These are phyloP conservation scores for Coemansia sp. DNA, from an alignment of 192 early-diverging fungal genomes.

Conservation along the genomic window DNA sequence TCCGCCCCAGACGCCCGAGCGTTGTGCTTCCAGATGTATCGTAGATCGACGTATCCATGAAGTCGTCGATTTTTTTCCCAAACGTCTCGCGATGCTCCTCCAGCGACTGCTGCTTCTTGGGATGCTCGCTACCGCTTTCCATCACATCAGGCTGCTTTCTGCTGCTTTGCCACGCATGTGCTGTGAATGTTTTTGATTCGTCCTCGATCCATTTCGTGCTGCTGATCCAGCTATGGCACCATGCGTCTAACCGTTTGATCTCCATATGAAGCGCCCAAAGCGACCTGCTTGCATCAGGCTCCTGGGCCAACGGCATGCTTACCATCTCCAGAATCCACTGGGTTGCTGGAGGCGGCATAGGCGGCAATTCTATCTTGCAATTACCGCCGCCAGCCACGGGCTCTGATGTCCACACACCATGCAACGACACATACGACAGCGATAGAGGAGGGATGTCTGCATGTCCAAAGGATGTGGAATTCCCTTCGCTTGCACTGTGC, in stretches of 20 bases:
- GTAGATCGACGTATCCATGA: slow-evolving; percentile 37
- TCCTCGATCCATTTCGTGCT: slow-evolving; percentile 24
- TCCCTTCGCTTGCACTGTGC: not conserved
- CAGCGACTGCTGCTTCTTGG: not conserved
- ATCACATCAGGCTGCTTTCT: not conserved
- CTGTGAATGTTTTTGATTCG: not conserved
- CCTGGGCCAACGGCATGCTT: slow-evolving; percentile 32
- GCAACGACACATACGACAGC: slow-evolving; percentile 31
- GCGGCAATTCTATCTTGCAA: slow-evolving; percentile 16
- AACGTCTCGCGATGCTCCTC: slow-evolving; percentile 24
- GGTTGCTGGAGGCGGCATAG: slow-evolving; percentile 29
- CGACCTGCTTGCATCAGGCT: slow-evolving; percentile 22
- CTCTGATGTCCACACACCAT: slow-evolving; percentile 36
- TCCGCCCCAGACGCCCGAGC: slow-evolving; percentile 6
- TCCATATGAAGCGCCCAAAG: slow-evolving; percentile 32
- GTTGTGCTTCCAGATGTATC: slow-evolving; percentile 23
- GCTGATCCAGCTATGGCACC: slow-evolving; percentile 36
- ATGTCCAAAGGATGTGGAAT: not conserved
- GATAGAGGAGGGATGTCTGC: not conserved
- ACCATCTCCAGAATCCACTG: slow-evolving; percentile 53
- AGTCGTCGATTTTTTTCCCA: slow-evolving; percentile 29
- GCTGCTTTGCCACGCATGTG: slow-evolving; percentile 25
- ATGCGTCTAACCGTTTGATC: slow-evolving; percentile 39
- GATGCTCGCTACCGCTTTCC: not conserved
- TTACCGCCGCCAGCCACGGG: not conserved